A percentile compares a stretch with the other conserved stretches of the same genome.
Evolutionary conservation across 805 yeast genomes (phyloP).

Genomic region (Kodamaea jinghongensis): DNA sequence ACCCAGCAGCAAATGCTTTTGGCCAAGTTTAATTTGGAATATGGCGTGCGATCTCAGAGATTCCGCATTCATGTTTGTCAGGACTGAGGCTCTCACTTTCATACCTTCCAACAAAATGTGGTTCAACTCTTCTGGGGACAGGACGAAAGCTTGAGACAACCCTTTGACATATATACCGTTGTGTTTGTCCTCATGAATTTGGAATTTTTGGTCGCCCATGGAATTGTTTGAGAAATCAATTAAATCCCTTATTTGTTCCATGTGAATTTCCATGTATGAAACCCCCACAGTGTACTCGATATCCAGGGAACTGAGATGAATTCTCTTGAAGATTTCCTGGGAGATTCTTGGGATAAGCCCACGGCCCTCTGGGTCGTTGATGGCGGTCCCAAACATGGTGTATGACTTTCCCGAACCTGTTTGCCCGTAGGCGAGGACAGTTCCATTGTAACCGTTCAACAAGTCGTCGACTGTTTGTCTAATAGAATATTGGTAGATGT

Average conservation of each 20-base stretch:
- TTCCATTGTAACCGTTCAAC: conserved; percentile 72
- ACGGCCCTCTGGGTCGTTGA: conserved; percentile 25
- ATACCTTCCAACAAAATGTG: conserved; percentile 59
- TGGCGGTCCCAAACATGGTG: conserved; percentile 68
- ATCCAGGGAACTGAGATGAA: conserved; percentile 43
- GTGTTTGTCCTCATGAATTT: conserved; percentile 60
- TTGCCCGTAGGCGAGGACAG: conserved; percentile 77
- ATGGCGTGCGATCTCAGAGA: conserved; percentile 82
- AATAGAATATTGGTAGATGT: conserved; percentile 58
- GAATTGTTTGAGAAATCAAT: conserved; percentile 34
- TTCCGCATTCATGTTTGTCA: conserved; percentile 69
- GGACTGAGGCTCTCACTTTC: conserved; percentile 50
- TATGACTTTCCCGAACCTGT: conserved; percentile 75
- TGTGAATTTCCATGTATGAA: conserved; percentile 76
- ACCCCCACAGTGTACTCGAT: conserved; percentile 66
- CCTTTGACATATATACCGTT: conserved; percentile 72
- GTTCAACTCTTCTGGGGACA: conserved; percentile 56
- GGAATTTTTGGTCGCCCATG: conserved; percentile 29
- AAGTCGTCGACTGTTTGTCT: conserved; percentile 65
- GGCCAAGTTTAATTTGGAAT: conserved; percentile 65
- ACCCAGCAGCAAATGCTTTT: conserved; percentile 54
- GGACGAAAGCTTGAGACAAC: conserved; percentile 60
- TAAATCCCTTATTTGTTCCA: conserved; percentile 74
- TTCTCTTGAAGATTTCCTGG: conserved; percentile 58
- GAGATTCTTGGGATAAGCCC: conserved; percentile 77